Evolutionary conservation across 352 stramenopile genomes (phyloP).

Genomic region (Lagenidium giganteum): DNA sequence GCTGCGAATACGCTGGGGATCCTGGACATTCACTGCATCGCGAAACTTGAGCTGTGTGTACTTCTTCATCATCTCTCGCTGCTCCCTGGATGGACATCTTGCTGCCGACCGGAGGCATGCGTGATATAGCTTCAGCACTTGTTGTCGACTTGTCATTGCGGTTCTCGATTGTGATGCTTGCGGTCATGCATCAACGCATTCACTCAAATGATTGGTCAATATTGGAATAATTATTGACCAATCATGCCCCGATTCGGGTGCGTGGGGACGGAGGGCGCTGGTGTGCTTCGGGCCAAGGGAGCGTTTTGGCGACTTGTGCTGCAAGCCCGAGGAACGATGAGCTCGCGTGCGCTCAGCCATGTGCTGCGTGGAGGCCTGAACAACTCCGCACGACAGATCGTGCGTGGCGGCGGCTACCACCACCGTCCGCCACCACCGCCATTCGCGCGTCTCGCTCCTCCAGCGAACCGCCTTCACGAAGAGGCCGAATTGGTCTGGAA

Average conservation of each 20-base stretch:
- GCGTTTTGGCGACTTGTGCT: no score
- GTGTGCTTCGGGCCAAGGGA: slow-evolving; percentile 9
- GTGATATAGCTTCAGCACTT: slow-evolving; percentile 60
- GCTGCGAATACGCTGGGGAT: slow-evolving; percentile 45
- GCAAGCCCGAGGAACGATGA: slow-evolving; percentile 31
- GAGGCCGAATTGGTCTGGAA: slow-evolving; percentile 85
- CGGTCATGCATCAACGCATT: no score
- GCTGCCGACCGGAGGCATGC: slow-evolving; percentile 71
- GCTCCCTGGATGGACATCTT: slow-evolving; percentile 68
- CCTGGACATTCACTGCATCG: slow-evolving; percentile 35
- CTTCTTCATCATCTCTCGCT: slow-evolving; percentile 80
- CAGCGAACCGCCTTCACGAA: slow-evolving; percentile 64
- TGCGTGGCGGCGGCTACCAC: slow-evolving; percentile 32
- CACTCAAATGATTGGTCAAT: not conserved
- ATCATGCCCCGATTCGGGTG: no score
- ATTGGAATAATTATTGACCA: slow-evolving; percentile 10
- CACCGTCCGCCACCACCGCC: slow-evolving; percentile 73
- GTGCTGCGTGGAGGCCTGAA: slow-evolving; percentile 58
- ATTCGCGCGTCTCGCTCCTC: slow-evolving; percentile 67
- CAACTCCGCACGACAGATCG: slow-evolving; percentile 40
- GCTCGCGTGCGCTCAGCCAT: slow-evolving; percentile 49
- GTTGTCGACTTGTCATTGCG: slow-evolving; percentile 19
- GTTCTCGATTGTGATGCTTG: slow-evolving; percentile 1
- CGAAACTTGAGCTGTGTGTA: slow-evolving; percentile 82
- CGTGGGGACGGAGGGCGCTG: slow-evolving; percentile 6